Evolutionary conservation across 441 rosid species (phyloP), one percentile per base, ranked within the genome.

Genomic region (Gossypium davidsonii): DNA sequence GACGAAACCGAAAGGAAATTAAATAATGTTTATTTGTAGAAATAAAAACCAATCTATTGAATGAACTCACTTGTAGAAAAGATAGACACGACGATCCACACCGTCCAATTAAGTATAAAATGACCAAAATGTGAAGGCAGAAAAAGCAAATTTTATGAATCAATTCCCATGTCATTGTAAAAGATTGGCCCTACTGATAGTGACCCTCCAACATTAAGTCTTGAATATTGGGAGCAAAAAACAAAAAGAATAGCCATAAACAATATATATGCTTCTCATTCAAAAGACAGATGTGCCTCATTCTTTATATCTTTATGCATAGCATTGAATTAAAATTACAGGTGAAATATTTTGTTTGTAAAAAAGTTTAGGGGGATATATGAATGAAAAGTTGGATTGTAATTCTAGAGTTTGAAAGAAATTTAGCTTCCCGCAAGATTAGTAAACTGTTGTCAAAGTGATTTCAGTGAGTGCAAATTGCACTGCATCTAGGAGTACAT

Each of bases 1-100:
- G 44, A 39, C 44, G 44, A 73, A 79, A 67, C 74, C 71, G 56
- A 82, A 77, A 83, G 79, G 76, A 77, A 79, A 72, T 52, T 31
- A 17, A 39, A 39, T 39, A 39, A 37, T 37, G 42, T 37, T 37
- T 37, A 34, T 34, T 34, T 34, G 39, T 34, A 34, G 39, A 34
- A 34, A 34, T 34, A 37, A 37, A 31, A 39, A 39, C 44, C 11
- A 8, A 8, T 39, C 44, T 39, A 39, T 39, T 39, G 44, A 8
- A 39, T 39, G 44, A 39, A 39, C 44, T 39, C 11, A 1, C 11
- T 8, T 2, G 44, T 39, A 8, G 44, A 39, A 39, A 39, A 39
- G 73, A 77, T 70, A 53, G 49, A 37, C 56, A 65, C 25, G 68
- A 34, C 56, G 73, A 83, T 80, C 77, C 55, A 15, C 46, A 70